A percentile compares a stretch with the other conserved stretches of the same genome.
These are phyloP conservation scores for Amanita muscaria DNA, from an alignment of 768 basidiomycete species.

Conservation along the genomic window DNA sequence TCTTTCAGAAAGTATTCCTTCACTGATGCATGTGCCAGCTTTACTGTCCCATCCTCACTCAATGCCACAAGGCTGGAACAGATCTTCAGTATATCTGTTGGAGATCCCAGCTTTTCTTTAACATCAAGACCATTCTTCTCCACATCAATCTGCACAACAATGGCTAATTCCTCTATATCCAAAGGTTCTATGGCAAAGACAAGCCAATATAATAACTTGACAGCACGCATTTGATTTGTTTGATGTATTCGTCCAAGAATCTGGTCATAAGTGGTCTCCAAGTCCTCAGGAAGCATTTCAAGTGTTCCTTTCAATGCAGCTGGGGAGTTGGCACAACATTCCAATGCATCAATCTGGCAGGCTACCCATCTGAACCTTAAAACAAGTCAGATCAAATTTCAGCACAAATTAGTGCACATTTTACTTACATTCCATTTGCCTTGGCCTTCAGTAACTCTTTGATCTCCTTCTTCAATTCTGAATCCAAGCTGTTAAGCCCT, in stretches of 20 bases:
- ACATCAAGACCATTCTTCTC: neutral
- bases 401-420: too few species aligned
- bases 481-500: neutral
- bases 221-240: neutral
- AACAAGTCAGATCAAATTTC: too few species aligned
- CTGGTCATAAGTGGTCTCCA: conserved; percentile 3
- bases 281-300: neutral
- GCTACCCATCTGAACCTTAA: neutral
- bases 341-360: neutral
- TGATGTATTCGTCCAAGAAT: neutral
- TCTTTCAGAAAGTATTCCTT: conserved; percentile 1
- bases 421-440: conserved; percentile 3
- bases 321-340: neutral
- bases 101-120: neutral
- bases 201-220: neutral
- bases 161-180: neutral
- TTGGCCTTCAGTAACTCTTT: neutral
- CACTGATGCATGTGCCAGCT: conserved; percentile 2
- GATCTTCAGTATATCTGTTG: neutral
- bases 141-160: neutral
- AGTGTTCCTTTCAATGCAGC: neutral
- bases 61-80: conserved; percentile 1
- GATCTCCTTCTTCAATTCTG: neutral
- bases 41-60: neutral
- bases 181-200: neutral